Conservation (phyloP, 2,329 filamentous ascomycete species). For the Sporothrix variecibatus region DNA sequence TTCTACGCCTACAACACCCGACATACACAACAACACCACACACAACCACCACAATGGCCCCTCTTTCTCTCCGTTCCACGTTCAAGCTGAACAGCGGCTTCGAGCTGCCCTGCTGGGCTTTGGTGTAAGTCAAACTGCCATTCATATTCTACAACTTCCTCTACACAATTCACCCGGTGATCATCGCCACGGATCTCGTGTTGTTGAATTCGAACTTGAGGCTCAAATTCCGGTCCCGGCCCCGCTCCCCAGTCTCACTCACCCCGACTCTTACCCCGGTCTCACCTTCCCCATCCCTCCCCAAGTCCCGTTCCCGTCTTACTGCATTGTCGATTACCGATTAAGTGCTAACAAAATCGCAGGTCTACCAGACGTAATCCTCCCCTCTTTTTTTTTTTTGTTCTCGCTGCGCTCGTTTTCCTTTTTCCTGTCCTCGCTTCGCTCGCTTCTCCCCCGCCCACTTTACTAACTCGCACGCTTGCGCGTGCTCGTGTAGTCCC, state of each 20-base stretch:
- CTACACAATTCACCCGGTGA: not conserved
- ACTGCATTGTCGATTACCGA: not conserved
- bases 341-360: not conserved
- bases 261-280: not conserved
- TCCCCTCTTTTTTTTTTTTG: not conserved
- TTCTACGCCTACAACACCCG: not conserved
- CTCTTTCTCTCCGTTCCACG: slow-evolving; percentile 50
- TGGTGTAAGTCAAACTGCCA: slow-evolving; percentile 46
- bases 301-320: not conserved
- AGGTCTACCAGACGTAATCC: not conserved
- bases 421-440: not conserved
- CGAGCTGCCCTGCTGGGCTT: slow-evolving; percentile 56
- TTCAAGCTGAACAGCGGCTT: slow-evolving; percentile 58
- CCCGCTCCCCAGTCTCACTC: not conserved
- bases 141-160: not conserved
- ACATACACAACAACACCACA: not conserved
- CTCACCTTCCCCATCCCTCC: not conserved
- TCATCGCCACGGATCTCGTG: not conserved
- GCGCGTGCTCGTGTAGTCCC: not conserved
- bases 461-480: not conserved
- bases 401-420: not conserved
- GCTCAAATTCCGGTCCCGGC: not conserved
- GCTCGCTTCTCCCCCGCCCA: not conserved
- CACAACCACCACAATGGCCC: slow-evolving; percentile 45
- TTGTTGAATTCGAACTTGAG: not conserved